These are phyloP conservation scores for Beauveria pseudobassiana DNA, from an alignment of 2,329 filamentous ascomycete genomes.

Conservation along the genomic window DNA sequence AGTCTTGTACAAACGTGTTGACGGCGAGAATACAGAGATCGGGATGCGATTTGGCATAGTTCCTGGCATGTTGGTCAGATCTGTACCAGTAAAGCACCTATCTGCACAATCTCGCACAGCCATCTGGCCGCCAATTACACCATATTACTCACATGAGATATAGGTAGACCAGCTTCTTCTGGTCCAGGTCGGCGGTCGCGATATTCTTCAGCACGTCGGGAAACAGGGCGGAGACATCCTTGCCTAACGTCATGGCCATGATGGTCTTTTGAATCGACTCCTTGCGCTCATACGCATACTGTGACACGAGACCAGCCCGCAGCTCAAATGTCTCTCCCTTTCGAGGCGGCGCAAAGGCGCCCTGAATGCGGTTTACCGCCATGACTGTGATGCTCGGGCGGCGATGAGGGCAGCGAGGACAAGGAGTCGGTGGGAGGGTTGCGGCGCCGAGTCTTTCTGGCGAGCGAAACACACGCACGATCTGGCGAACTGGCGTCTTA, in stretches of 20 bases:
- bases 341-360: constrained; percentile 83
- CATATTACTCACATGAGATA: constrained; percentile 73
- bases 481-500: neutral
- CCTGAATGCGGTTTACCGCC: constrained; percentile 94
- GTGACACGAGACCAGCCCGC: constrained; percentile 88
- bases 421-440: neutral
- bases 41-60: constrained; percentile 98
- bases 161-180: constrained; percentile 98
- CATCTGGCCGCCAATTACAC: neutral
- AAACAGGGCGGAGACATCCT: constrained; percentile 95
- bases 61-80: constrained; percentile 48
- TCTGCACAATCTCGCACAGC: neutral
- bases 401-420: constrained; percentile 19
- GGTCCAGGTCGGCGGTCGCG: constrained; percentile 85
- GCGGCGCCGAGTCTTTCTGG: neutral
- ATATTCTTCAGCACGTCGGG: constrained; percentile 99
- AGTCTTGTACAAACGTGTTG: constrained; percentile 98
- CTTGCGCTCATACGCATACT: constrained; percentile 98
- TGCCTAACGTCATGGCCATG: constrained; percentile 99
- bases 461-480: neutral
- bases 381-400: constrained; percentile 40
- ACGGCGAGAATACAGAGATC: constrained; percentile 97
- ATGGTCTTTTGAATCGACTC: constrained; percentile 99
- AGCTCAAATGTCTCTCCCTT: constrained; percentile 99
- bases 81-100: neutral